phyloP scores from a whole-genome alignment of 495 filamentous ascomycete genomes.

The Penicillium verhagenii region DNA sequence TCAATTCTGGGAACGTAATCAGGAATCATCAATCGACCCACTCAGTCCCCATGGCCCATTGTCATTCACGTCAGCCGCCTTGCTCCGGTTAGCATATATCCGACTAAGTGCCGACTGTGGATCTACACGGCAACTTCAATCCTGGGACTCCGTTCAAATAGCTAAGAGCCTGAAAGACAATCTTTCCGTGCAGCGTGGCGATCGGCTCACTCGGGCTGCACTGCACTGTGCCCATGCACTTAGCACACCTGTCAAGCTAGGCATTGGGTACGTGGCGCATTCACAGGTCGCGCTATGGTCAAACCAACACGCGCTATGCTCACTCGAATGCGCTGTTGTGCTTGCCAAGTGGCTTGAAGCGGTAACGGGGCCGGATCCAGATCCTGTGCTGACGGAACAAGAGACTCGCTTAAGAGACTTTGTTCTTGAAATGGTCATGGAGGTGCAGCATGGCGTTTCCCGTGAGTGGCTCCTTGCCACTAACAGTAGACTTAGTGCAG shows the following conservation, averaged over 20 bases:
- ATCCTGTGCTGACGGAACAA: slow-evolving; percentile 47
- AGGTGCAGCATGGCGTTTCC: slow-evolving; percentile 58
- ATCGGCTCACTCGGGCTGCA: slow-evolving; percentile 57
- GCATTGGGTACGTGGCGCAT: slow-evolving; percentile 66
- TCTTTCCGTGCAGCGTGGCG: slow-evolving; percentile 56
- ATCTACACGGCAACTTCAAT: slow-evolving; percentile 60
- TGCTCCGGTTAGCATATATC: slow-evolving; percentile 65
- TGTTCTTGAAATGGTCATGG: slow-evolving; percentile 65
- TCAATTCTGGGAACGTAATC: slow-evolving; percentile 56
- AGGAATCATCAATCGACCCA: slow-evolving; percentile 53
- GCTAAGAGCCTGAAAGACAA: slow-evolving; percentile 57
- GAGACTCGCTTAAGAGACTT: slow-evolving; percentile 60
- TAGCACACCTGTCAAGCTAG: slow-evolving; percentile 64
- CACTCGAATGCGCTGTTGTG: slow-evolving; percentile 68
- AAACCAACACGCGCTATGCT: slow-evolving; percentile 68
- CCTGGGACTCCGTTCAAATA: slow-evolving; percentile 59
- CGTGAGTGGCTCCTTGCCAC: slow-evolving; percentile 49
- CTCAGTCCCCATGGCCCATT: slow-evolving; percentile 56
- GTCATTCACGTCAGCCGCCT: slow-evolving; percentile 65
- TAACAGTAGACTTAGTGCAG: slow-evolving; percentile 59
- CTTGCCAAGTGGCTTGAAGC: slow-evolving; percentile 55
- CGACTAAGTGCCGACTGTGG: slow-evolving; percentile 65
- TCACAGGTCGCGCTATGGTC: slow-evolving; percentile 70
- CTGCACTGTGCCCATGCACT: slow-evolving; percentile 69
- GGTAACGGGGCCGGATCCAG: slow-evolving; percentile 33